Evolutionary conservation across 106 monocot species (phyloP).

Genomic region (Dactylorhiza incarnata): DNA sequence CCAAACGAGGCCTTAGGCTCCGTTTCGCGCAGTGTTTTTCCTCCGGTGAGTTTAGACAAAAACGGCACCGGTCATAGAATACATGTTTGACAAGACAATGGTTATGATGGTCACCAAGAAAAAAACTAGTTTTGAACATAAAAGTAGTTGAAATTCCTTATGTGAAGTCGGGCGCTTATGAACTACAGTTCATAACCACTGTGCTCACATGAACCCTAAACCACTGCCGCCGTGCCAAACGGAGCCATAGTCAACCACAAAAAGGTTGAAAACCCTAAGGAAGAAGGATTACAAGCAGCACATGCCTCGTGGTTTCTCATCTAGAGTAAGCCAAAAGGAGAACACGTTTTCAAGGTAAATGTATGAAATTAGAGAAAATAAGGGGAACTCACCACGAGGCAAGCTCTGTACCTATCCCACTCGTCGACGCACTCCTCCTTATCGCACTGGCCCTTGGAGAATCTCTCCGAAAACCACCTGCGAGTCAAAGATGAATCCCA

Average conservation of each 20-base stretch:
- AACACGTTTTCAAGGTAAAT: neutral
- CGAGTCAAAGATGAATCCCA: neutral
- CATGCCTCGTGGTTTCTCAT: neutral
- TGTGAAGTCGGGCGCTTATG: too few relatives aligned
- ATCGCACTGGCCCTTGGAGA: constrained; percentile 77
- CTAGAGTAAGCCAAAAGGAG: neutral
- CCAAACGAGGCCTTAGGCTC: too few relatives aligned
- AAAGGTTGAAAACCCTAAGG: neutral
- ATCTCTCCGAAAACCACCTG: constrained; percentile 96
- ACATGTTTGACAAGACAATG: too few relatives aligned
- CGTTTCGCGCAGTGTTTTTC: too few relatives aligned
- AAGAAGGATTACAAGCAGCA: neutral
- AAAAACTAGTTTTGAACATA: too few relatives aligned
- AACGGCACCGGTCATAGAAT: too few relatives aligned
- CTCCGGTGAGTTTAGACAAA: too few relatives aligned
- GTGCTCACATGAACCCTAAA: too few relatives aligned
- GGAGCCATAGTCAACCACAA: neutral
- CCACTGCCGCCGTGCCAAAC: too few relatives aligned
- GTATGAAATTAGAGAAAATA: neutral
- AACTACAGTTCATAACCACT: too few relatives aligned
- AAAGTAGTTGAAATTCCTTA: too few relatives aligned
- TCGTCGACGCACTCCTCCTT: constrained; percentile 75
- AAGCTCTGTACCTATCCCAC: constrained; percentile 89
- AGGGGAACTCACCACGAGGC: constrained; percentile 45
- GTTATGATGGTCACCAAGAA: too few relatives aligned